Evolutionary conservation across 257 asterid species (phyloP), one percentile per base, ranked within the genome.

Genomic region (Cinchona pubescens): DNA sequence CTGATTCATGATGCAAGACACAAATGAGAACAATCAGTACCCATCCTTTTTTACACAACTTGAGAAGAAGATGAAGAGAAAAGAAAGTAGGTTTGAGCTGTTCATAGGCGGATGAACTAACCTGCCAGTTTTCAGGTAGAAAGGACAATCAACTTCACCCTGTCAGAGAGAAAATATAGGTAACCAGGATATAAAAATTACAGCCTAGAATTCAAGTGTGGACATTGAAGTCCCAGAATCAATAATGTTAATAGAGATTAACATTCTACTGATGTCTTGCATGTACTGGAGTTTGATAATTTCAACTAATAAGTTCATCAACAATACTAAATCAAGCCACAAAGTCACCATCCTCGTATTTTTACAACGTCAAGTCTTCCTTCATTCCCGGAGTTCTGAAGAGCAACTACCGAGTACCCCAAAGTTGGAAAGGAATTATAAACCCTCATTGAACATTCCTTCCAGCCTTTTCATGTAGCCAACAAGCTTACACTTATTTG

Each of bases 101-200:
- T 71, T 72, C 69, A 79, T 66, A 62, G 73, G 75, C 63, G 59
- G 78, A 69, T 43, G 51, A n/a, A 84, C 90, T 72, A 25, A 94
- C 99, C 99, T 94, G 86, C 97, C 97, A 75, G 99, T 94, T 88
- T 92, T 92, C 29, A 94, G 81, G 88, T 90, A 94, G 86, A 94
- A 94, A 21, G 98, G 99, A 79, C 99, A 94, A 83, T 94, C 97
- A 72, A 87, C 97, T 87, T 91, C 99, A 65, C 95, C 98, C 99
- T 94, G 94, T 78, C 76, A 84, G 73, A 63, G 67, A 78, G 27
- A 80, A 60, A 63, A 75, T 13, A 78, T 29, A 59, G 46, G 81
- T 61, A 59, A 72, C 48, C 43, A 51, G 69, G 64, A 69, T n/a
- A 67, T 51, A 34, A 70, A 19, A 69, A 62, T 58, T 35, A 64